Evolutionary conservation across 1,284 basidiomycete species (phyloP), one percentile per base, ranked within the genome.

Genomic region (Pseudozyma sp.): DNA sequence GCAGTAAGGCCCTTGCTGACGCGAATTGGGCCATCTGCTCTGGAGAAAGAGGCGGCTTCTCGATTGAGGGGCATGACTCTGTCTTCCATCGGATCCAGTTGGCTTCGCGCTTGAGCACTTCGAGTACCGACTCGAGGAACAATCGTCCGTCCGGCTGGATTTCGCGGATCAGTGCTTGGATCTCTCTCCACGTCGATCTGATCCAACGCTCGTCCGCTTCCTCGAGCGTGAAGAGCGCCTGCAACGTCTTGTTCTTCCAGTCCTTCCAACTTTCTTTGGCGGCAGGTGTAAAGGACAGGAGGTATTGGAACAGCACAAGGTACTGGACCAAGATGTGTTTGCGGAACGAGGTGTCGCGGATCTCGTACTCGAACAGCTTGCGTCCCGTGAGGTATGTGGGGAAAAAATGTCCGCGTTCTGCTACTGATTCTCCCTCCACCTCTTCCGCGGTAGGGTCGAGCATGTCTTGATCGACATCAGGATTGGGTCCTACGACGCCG

Each of bases 281-380:
- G 0, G 88, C 71, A 65, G 90, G 90, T 0, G 92, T 92, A 84
- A 93, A 93, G 4, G 87, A 89, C 19, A 92, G 87, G 30, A 96
- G 87, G 82, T 94, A 92, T 60, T 91, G 89, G 48, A 94, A 88
- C 7, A 94, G 87, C 54, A 95, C 92, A 39, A 94, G 87, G 13
- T 94, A 87, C 81, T 96, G 94, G 77, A 94, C 90, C 30, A 96
- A 87, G 81, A 94, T 89, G 85, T 96, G 94, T n/a, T 93, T 90
- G 24, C 94, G 91, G 86, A 96, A 96, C 68, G 91, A 89, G 0
- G 91, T 90, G 80, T 95, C 93, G 19, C 92, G 91, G 63, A 95
- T 89, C 49, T 96, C 93, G 54, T 94, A 89, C 54, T 92, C 92
- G 31, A 95, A 87, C 19, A 96, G 86, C 47, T 93, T 92, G 0